Conservation (phyloP, 176 grass and related monocot genomes). For the Musa beccarii region DNA sequence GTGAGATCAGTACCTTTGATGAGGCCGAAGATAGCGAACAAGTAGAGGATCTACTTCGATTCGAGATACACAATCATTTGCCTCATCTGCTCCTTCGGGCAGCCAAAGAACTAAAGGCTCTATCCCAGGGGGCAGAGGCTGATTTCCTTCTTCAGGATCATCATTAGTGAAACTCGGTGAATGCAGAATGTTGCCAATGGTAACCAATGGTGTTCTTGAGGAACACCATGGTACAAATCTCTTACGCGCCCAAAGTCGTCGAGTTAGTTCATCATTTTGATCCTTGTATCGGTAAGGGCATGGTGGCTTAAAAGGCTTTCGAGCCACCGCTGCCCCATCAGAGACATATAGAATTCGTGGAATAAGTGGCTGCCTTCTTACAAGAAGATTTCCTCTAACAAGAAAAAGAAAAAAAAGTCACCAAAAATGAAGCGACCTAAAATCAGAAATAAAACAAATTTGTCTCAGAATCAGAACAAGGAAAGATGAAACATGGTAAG, state of each 20-base stretch:
- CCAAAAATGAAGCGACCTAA: not conserved
- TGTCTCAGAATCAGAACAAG: slow-evolving; percentile 1
- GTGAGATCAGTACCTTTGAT: slow-evolving; percentile 62
- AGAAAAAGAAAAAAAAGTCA: slow-evolving; percentile 17
- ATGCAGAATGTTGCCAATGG: slow-evolving; percentile 40
- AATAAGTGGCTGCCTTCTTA: slow-evolving; percentile 83
- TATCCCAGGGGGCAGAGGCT: slow-evolving; percentile 72
- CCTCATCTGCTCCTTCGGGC: slow-evolving; percentile 44
- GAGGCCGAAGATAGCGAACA: slow-evolving; percentile 74
- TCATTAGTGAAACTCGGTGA: slow-evolving; percentile 28
- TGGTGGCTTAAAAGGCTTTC: slow-evolving; percentile 92
- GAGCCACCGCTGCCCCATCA: slow-evolving; percentile 63
- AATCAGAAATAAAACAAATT: not conserved
- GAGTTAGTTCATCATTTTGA: slow-evolving; percentile 52
- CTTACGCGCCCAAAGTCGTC: slow-evolving; percentile 79
- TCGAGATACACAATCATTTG: slow-evolving; percentile 34
- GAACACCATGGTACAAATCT: slow-evolving; percentile 84
- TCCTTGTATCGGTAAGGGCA: slow-evolving; percentile 54
- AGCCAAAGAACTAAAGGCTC: slow-evolving; percentile 93
- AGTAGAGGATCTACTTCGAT: slow-evolving; percentile 78
- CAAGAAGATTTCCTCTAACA: slow-evolving; percentile 73
- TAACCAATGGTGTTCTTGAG: slow-evolving; percentile 35
- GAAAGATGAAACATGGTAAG: not conserved
- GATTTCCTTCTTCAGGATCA: slow-evolving; percentile 40
- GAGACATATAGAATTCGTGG: slow-evolving; percentile 87